These are phyloP conservation scores for Asclepias syriaca DNA, from an alignment of 257 asterid genomes.

Conservation along the genomic window DNA sequence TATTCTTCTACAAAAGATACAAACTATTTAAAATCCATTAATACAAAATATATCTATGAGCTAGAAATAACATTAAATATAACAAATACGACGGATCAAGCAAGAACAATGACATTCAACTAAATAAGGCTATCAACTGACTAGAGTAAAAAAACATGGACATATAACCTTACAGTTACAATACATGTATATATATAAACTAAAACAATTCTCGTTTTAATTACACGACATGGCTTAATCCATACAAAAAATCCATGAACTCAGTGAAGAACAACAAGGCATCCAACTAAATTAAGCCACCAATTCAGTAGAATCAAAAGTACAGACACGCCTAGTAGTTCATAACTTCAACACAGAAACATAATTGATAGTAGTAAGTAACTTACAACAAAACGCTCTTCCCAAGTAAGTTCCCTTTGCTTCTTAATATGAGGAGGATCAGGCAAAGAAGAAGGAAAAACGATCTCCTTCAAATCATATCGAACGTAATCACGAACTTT, in stretches of 20 bases:
- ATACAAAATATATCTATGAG: background rate
- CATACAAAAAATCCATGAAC: background rate
- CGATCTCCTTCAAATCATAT: conserved; percentile 85
- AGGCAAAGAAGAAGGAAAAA: conserved; percentile 85
- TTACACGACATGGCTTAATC: background rate
- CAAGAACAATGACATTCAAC: background rate
- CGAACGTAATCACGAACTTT: conserved; percentile 64
- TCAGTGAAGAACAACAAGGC: background rate
- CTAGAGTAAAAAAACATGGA: background rate
- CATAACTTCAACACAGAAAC: background rate
- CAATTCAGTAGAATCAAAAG: background rate
- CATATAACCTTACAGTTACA: background rate
- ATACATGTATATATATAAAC: too few relatives aligned
- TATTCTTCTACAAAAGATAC: background rate
- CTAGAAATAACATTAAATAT: background rate
- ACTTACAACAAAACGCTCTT: conserved; percentile 70
- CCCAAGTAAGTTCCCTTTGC: conserved; percentile 56
- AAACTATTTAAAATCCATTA: background rate
- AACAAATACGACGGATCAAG: background rate
- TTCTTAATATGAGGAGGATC: conserved; percentile 74
- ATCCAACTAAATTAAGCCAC: background rate
- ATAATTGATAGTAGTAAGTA: background rate
- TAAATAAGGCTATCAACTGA: background rate
- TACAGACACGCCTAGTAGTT: background rate
- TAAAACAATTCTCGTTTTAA: too few relatives aligned